Base-by-base conservation (phyloP, 306 rosid genomes). In the Ormosia semicastrata region DNA sequence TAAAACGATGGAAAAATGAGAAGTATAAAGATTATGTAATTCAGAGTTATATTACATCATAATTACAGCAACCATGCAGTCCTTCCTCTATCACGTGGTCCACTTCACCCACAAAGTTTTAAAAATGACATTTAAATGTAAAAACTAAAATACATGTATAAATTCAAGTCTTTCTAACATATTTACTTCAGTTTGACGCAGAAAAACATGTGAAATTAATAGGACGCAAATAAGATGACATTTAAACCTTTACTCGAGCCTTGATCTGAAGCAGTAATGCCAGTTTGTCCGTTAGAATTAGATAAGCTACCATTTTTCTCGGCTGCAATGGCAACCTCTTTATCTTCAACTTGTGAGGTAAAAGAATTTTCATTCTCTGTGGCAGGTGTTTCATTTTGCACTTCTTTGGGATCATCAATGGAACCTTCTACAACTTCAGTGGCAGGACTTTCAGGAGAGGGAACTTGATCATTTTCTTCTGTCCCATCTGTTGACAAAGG, bases 241-340 rank as follows among this genome's bases (percentile, higher is more conserved):
- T 60, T 15, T 68, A 18, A 62, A 87, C 88, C 86, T 84, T 78
- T 70, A 49, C 71, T 69, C 13, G 3, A 78, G 86, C 71, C 73
- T 78, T 82, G 74, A 63, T 37, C 88, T 47, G 88, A 84, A 78
- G 77, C 65, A 77, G 83, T 30, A 65, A 46, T 24, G 24, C 57
- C 66, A 47, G 66, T 39, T 73, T 84, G 66, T 68, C 76, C 84
- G 52, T 73, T 76, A 67, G 86, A 53, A 43, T 63, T 68, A 10
- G 84, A 74, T 78, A 41, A 13, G 58, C 24, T 73, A 30, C 46
- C n/a, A 62, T 40, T 60, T 32, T 74, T 6, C 47, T 52, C 78
- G 0, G 85, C 76, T 14, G 44, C 34, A 78, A 62, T 3, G 60
- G 69, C 77, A 82, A 70, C 75, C 67, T 44, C 74, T 52, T 82